These are phyloP conservation scores for Puccinia polysora DNA, from an alignment of 1,284 basidiomycete genomes.

Conservation along the genomic window DNA sequence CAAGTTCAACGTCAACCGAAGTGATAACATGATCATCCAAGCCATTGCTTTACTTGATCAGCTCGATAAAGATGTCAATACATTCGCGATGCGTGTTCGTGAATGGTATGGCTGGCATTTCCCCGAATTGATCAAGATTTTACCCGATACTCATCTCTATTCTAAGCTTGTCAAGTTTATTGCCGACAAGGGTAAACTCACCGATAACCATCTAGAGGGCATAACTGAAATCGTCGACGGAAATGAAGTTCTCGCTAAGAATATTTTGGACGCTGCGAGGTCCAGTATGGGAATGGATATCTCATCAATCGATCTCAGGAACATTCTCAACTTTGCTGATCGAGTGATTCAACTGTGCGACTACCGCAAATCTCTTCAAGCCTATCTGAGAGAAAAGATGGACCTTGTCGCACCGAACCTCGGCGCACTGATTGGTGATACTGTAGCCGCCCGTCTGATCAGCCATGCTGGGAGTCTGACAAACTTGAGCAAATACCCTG, in stretches of 20 bases:
- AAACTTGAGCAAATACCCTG: slow-evolving; percentile 96
- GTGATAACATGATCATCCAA: slow-evolving; percentile 99
- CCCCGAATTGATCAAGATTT: slow-evolving; percentile 90
- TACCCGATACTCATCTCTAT: slow-evolving; percentile 93
- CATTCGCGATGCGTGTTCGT: slow-evolving; percentile 94
- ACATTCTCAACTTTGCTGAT: slow-evolving; percentile 86
- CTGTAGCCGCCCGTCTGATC: slow-evolving; percentile 90
- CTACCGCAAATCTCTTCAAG: slow-evolving; percentile 85
- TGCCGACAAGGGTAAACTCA: slow-evolving; percentile 68
- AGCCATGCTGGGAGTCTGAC: slow-evolving; percentile 96
- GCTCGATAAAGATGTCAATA: slow-evolving; percentile 99
- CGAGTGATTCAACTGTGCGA: slow-evolving; percentile 87
- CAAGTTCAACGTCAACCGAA: slow-evolving; percentile 99
- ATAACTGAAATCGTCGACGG: slow-evolving; percentile 79
- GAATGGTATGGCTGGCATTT: slow-evolving; percentile 99
- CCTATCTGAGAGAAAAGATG: slow-evolving; percentile 95
- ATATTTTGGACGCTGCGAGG: slow-evolving; percentile 86
- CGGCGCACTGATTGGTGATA: slow-evolving; percentile 88
- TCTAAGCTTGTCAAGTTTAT: slow-evolving; percentile 82
- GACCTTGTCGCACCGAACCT: slow-evolving; percentile 92
- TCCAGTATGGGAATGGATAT: slow-evolving; percentile 94
- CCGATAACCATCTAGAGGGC: slow-evolving; percentile 69
- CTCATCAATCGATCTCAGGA: slow-evolving; percentile 89
- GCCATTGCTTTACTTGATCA: slow-evolving; percentile 97
- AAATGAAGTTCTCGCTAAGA: slow-evolving; percentile 80